Percentiles rank a stretch among this genome's conserved stretches.
Evolutionary conservation across 2,329 filamentous ascomycete species (phyloP).

Genomic region (Ophiocordyceps camponoti-floridani): DNA sequence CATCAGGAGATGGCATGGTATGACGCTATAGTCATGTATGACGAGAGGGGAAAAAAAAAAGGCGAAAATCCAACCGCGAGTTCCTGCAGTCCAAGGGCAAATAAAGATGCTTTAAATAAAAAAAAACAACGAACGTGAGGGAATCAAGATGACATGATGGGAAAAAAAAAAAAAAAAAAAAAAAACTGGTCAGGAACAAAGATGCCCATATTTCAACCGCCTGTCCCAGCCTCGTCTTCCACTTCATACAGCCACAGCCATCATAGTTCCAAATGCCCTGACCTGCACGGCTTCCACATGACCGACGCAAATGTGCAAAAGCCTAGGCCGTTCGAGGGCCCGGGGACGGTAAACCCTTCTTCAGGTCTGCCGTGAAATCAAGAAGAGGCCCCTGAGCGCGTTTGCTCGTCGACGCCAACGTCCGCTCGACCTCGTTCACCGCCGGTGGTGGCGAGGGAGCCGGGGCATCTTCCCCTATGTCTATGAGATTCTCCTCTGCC

Average conservation of each 20-base stretch:
- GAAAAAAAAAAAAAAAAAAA: background rate
- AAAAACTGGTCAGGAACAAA: background rate
- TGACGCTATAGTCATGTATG: background rate
- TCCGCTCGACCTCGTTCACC: slow-evolving; percentile 20
- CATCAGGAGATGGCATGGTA: no score
- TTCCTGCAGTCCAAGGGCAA: background rate
- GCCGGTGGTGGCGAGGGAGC: slow-evolving; percentile 2
- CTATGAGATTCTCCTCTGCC: slow-evolving; percentile 28
- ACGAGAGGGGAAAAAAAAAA: background rate
- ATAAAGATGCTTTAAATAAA: background rate
- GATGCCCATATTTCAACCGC: background rate
- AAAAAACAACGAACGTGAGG: background rate
- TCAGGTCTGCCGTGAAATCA: slow-evolving; percentile 37
- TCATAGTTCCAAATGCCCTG: no score
- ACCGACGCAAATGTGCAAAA: background rate
- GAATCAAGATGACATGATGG: background rate
- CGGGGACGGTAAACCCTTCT: slow-evolving; percentile 24
- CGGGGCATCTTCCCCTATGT: slow-evolving; percentile 27
- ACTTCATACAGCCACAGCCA: no score
- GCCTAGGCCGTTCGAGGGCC: background rate
- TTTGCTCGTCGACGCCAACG: slow-evolving; percentile 29
- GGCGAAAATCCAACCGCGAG: background rate
- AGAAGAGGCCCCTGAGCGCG: slow-evolving; percentile 30
- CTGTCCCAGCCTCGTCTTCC: background rate
- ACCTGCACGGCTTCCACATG: background rate